Conservation (phyloP, 208 protist genomes). For the Crithidia acanthocephali region DNA sequence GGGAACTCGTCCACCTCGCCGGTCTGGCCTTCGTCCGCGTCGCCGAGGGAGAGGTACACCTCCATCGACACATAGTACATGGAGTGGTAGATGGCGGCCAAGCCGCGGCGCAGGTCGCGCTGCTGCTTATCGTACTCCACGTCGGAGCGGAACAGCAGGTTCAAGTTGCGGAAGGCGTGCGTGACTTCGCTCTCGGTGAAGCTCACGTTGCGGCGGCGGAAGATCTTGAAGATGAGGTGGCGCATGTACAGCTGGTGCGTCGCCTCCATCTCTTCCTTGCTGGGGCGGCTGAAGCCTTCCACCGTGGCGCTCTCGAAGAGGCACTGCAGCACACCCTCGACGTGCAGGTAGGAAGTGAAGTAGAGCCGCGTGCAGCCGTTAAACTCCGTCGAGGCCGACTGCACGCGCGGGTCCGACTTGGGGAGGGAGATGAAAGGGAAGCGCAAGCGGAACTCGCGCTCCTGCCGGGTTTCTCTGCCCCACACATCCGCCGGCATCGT, state of each 20-base stretch:
- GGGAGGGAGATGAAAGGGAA: slow-evolving; percentile 58
- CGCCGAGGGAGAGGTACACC: slow-evolving; percentile 58
- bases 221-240: slow-evolving; percentile 67
- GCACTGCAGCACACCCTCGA: slow-evolving; percentile 57
- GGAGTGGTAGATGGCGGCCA: slow-evolving; percentile 46
- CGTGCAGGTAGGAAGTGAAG: slow-evolving; percentile 55
- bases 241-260: slow-evolving; percentile 63
- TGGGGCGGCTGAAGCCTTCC: slow-evolving; percentile 41
- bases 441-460: slow-evolving; percentile 53
- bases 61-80: slow-evolving; percentile 68
- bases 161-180: slow-evolving; percentile 39
- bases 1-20: slow-evolving; percentile 19
- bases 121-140: slow-evolving; percentile 52
- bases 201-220: slow-evolving; percentile 54
- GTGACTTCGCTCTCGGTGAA: slow-evolving; percentile 43
- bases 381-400: slow-evolving; percentile 16
- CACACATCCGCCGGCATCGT: slow-evolving; percentile 7
- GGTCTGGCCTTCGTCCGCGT: slow-evolving; percentile 34
- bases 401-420: slow-evolving; percentile 9
- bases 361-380: slow-evolving; percentile 48
- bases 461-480: slow-evolving; percentile 26
- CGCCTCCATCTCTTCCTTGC: slow-evolving; percentile 55
- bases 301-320: slow-evolving; percentile 54
- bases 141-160: slow-evolving; percentile 50
- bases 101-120: slow-evolving; percentile 32